Evolutionary conservation across 2,329 filamentous ascomycete species (phyloP).

Genomic region (Aureobasidium vineae): DNA sequence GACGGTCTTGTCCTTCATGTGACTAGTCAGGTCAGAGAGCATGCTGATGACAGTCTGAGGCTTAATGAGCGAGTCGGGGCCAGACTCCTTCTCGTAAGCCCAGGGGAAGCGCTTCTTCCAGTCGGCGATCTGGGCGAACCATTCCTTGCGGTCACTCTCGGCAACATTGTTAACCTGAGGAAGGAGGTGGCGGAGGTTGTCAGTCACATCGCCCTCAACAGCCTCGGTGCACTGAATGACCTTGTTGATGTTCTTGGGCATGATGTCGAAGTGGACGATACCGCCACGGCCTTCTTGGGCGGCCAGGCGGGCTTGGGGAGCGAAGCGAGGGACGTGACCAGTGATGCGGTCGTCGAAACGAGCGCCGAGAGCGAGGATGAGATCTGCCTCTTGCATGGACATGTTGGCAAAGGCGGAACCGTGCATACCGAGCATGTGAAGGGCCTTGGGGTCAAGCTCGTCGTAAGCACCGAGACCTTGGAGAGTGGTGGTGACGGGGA

Average conservation of each 20-base stretch:
- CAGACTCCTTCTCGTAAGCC: constrained; percentile 71
- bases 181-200: constrained; percentile 72
- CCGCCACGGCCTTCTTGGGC: constrained; percentile 83
- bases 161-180: constrained; percentile 65
- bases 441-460: constrained; percentile 87
- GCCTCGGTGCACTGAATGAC: constrained; percentile 95
- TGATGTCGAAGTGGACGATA: constrained; percentile 96
- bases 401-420: constrained; percentile 96
- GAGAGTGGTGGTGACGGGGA: constrained; percentile 93
- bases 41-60: constrained; percentile 90
- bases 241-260: constrained; percentile 99
- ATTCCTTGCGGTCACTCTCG: constrained; percentile 68
- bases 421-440: constrained; percentile 99
- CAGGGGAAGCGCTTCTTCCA: constrained; percentile 95
- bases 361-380: constrained; percentile 90
- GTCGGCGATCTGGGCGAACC: constrained; percentile 83
- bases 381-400: constrained; percentile 94
- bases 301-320: constrained; percentile 80
- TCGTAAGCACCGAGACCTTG: constrained; percentile 91
- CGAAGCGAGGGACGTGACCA: constrained; percentile 76
- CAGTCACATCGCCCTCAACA: constrained; percentile 84
- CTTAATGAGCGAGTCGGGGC: constrained; percentile 78
- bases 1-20: constrained; percentile 78
- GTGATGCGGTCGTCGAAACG: constrained; percentile 98
- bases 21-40: constrained; percentile 76